Base-by-base conservation (phyloP, 805 yeast species). In the Candida railenensis region DNA sequence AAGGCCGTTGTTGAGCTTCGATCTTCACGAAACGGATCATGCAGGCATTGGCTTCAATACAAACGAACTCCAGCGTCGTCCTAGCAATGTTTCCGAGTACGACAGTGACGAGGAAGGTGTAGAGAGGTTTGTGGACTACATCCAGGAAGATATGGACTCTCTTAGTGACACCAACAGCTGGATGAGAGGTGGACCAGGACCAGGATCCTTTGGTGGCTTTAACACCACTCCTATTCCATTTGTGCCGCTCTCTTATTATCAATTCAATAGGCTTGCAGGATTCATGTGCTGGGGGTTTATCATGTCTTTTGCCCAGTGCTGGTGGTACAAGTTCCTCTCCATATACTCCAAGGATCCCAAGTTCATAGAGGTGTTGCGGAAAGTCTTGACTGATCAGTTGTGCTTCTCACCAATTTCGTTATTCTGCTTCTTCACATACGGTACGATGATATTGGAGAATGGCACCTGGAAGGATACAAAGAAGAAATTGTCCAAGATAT, bases 361-460 rank as follows among this genome's bases (percentile, higher is more conserved):
- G n/a, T 76, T 88, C 49, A 85, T 91, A 1, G 88, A 90, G 46
- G 95, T 88, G 4, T 73, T 92, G 30, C 85, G 91, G 52, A 79
- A 97, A 47, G 97, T 89, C 0, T 67, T 92, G 46, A 85, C 96
- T 0, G 99, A 92, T 62, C 98, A 94, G 63, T 67, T 91, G 42
- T 78, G 90, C 48, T 94, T 85, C 62, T 90, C 97, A 1, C 99
- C 99, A 1, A 59, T 91, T 1, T 87, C 94, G 2, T 72, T 92
- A 38, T 82, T 84, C 30, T 78, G 82, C 37, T 92, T 94, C 63
- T 88, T 91, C 65, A 78, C 86, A 3, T 92, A 89, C 61, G 87
- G 96, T 36, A 88, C 94, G 14, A 78, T 86, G 46, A 82, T 89
- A 1, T 76, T 90, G 46, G 97, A 92, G 56, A 74, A 76, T 37